phyloP scores from a whole-genome alignment of 306 rosid genomes.

The Potentilla sterilis region DNA sequence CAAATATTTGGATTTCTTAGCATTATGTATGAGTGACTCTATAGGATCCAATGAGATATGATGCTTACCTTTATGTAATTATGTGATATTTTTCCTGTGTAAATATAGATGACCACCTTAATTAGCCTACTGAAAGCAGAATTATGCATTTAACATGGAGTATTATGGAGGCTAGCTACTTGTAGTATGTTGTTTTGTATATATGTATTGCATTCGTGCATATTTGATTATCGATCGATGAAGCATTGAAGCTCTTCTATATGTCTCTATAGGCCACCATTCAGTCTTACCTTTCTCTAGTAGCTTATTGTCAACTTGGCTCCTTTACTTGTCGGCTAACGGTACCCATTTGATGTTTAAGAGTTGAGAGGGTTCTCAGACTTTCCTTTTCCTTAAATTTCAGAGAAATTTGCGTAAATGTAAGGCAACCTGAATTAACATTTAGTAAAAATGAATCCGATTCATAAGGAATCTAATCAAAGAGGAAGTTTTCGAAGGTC shows the following conservation, averaged over 20 bases:
- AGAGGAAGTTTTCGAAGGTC: too few relatives aligned
- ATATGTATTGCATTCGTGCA: background rate
- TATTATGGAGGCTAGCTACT: background rate
- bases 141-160: background rate
- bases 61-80: background rate
- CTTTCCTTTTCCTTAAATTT: background rate
- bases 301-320: conserved; percentile 13
- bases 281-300: background rate
- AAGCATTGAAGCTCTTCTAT: background rate
- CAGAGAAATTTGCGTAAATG: background rate
- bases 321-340: conserved; percentile 28
- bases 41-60: background rate
- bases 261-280: background rate
- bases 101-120: background rate
- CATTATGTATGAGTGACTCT: background rate
- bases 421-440: background rate
- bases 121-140: background rate
- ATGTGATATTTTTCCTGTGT: background rate
- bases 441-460: too few relatives aligned
- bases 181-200: background rate
- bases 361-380: background rate
- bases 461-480: too few relatives aligned
- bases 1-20: background rate
- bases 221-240: background rate
- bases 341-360: background rate